Percentiles rank a stretch among this genome's conserved stretches.
Conservation (phyloP, 2,329 filamentous ascomycete species). For the Scopulariopsis brevicaulis region DNA sequence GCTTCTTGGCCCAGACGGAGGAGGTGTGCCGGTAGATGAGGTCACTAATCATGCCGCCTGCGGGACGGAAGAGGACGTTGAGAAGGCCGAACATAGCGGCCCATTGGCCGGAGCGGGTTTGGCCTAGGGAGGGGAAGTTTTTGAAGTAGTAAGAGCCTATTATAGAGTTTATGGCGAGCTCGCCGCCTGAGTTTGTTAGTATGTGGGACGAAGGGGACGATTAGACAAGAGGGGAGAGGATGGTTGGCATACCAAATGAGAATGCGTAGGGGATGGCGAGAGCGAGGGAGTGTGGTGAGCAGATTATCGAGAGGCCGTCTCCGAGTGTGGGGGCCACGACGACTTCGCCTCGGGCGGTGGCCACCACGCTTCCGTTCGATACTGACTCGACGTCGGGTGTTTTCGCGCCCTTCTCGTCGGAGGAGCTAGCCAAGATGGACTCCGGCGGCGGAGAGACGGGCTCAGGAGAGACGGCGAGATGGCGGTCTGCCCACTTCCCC, state of each 20-base stretch:
- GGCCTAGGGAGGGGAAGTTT: conserved; percentile 45
- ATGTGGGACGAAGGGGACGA: background rate
- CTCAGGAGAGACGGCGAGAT: conserved; percentile 1
- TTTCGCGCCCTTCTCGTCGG: conserved; percentile 9
- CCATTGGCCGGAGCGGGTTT: conserved; percentile 47
- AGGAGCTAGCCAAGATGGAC: background rate
- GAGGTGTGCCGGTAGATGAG: conserved; percentile 27
- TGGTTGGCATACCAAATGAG: conserved; percentile 29
- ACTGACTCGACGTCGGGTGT: background rate
- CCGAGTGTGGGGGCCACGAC: conserved; percentile 43
- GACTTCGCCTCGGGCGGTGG: conserved; percentile 39
- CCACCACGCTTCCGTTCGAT: conserved; percentile 21
- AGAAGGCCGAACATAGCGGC: conserved; percentile 67
- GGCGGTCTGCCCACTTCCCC: conserved; percentile 62
- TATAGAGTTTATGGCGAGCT: conserved; percentile 50
- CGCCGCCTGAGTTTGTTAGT: conserved; percentile 26
- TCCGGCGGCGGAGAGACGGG: background rate
- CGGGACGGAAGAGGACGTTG: conserved; percentile 55
- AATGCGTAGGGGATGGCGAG: conserved; percentile 47
- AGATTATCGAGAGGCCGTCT: conserved; percentile 30
- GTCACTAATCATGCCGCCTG: conserved; percentile 49
- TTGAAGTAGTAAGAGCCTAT: conserved; percentile 47
- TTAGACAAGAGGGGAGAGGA: background rate
- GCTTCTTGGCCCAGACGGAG: conserved; percentile 23
- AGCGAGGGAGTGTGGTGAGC: conserved; percentile 43